Percentiles rank a stretch among this genome's conserved stretches.
Conservation (phyloP, 768 basidiomycete species). For the Pulveroboletus sp. region DNA sequence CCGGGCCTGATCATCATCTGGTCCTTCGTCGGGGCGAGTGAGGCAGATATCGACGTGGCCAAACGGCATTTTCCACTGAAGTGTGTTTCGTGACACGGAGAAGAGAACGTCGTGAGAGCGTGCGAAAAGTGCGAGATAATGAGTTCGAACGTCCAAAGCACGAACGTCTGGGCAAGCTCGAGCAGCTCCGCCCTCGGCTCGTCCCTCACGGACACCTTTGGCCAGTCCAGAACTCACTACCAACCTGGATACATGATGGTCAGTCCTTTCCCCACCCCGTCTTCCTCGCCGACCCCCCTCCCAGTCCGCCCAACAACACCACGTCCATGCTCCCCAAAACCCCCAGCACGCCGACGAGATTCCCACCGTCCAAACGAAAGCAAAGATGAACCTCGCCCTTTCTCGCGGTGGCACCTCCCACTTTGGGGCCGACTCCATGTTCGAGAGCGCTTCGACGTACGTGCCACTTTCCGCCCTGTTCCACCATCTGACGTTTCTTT, state of each 20-base stretch:
- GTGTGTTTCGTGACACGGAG: no score
- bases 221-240: conserved; percentile 72
- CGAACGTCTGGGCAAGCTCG: conserved; percentile 51
- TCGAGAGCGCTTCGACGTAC: conserved; percentile 52
- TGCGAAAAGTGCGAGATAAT: no score
- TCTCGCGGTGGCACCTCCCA: conserved; percentile 62
- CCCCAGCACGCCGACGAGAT: conserved; percentile 67
- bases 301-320: conserved; percentile 61
- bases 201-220: conserved; percentile 63
- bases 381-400: conserved; percentile 70
- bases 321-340: conserved; percentile 51
- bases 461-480: not conserved
- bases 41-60: no score
- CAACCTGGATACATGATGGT: conserved; percentile 83
- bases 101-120: no score
- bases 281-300: not conserved
- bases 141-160: conserved; percentile 33
- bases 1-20: no score
- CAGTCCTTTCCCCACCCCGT: conserved; percentile 14
- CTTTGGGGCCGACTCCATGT: conserved; percentile 85
- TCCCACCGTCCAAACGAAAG: conserved; percentile 74
- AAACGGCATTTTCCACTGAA: no score
- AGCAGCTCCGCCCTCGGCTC: conserved; percentile 43
- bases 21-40: no score
- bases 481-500: conserved; percentile 4